Percentiles rank a stretch among this genome's conserved stretches.
Evolutionary conservation across 495 filamentous ascomycete species (phyloP).

Genomic region (Podospora didyma): DNA sequence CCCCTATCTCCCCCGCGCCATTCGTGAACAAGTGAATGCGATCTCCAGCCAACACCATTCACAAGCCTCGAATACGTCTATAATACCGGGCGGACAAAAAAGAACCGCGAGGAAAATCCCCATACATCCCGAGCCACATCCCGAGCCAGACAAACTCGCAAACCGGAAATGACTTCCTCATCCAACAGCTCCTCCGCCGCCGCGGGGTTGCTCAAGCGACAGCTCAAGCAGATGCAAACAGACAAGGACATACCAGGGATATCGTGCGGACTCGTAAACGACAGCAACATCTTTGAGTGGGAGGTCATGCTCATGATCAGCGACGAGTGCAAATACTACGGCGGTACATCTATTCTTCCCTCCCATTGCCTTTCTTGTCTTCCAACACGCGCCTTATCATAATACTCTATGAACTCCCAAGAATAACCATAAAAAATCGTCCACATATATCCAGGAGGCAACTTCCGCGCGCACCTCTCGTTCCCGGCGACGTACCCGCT

Average conservation of each 20-base stretch:
- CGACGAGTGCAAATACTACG: slow-evolving; percentile 94
- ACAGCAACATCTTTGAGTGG: slow-evolving; percentile 96
- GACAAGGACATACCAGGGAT: slow-evolving; percentile 91
- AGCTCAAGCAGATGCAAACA: slow-evolving; percentile 90
- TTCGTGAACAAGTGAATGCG: not conserved
- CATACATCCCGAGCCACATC: too few species aligned
- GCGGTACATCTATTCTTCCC: slow-evolving; percentile 46
- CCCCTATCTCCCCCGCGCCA: too few species aligned
- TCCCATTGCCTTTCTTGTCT: not conserved
- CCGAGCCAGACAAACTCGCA: not conserved
- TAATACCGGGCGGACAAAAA: too few species aligned
- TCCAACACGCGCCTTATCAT: too few species aligned
- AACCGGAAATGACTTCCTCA: slow-evolving; percentile 23
- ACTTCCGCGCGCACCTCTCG: slow-evolving; percentile 75
- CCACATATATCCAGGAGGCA: slow-evolving; percentile 57
- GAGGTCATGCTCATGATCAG: slow-evolving; percentile 99
- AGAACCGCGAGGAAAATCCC: too few species aligned
- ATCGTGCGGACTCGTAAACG: slow-evolving; percentile 79
- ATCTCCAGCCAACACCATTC: not conserved
- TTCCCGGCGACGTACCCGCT: slow-evolving; percentile 85
- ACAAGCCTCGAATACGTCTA: too few species aligned
- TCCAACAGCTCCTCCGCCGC: slow-evolving; percentile 39
- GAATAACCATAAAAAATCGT: not conserved
- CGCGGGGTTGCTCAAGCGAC: slow-evolving; percentile 73
- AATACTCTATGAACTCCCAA: too few species aligned